These are phyloP conservation scores for Allantophomopsis lycopodina DNA, from an alignment of 2,329 filamentous ascomycete species.

Conservation along the genomic window DNA sequence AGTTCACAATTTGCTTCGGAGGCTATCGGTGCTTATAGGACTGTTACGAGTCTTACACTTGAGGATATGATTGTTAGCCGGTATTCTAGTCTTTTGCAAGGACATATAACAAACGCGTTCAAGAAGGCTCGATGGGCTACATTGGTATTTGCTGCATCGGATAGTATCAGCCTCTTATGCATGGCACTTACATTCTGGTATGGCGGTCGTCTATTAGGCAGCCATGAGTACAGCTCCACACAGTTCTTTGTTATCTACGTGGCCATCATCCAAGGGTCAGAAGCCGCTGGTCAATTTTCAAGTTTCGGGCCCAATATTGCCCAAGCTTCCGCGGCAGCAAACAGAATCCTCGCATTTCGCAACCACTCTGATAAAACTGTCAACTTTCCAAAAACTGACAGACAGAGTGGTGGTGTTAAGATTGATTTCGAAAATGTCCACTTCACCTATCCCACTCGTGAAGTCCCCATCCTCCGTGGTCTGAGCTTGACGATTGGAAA, in stretches of 20 bases:
- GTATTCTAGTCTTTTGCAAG: conserved; percentile 30
- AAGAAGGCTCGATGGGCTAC: conserved; percentile 31
- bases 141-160: conserved; percentile 36
- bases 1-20: conserved; percentile 52
- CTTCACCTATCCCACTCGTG: conserved; percentile 46
- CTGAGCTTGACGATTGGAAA: conserved; percentile 51
- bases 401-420: conserved; percentile 25
- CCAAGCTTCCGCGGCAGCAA: conserved; percentile 42
- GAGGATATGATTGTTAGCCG: conserved; percentile 39
- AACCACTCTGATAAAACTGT: neutral
- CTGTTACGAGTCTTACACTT: conserved; percentile 45
- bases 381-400: conserved; percentile 15
- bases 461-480: conserved; percentile 41
- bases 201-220: conserved; percentile 25
- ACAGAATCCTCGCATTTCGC: conserved; percentile 35
- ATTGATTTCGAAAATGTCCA: conserved; percentile 42
- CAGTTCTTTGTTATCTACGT: conserved; percentile 42
- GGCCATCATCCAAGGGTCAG: conserved; percentile 34
- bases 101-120: conserved; percentile 33
- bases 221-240: conserved; percentile 23
- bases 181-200: conserved; percentile 47
- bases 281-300: conserved; percentile 38
- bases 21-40: conserved; percentile 46
- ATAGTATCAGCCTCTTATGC: conserved; percentile 39
- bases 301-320: conserved; percentile 39